Base-by-base conservation (phyloP, 2,329 filamentous ascomycete species). In the Fusarium siculi region DNA sequence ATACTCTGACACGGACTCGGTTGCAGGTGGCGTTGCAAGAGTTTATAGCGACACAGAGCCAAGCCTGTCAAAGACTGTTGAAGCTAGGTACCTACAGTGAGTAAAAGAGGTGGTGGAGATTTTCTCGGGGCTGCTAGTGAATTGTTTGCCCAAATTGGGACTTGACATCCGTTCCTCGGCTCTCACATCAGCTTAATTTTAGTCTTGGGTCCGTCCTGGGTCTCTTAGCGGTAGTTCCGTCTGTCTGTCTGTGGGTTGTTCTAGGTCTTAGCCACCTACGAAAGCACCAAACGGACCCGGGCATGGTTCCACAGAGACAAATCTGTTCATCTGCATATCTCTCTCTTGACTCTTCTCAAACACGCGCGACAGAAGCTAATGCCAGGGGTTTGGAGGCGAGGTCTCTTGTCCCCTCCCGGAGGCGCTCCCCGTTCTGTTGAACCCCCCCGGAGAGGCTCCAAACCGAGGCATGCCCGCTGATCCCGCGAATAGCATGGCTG, bases 401-500 rank as follows among this genome's bases (percentile, higher is more conserved):
- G 55, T 32, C 14, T 25, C 19, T 23, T 40, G 34, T 15, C 30
- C 34, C 57, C 47, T 42, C 28, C 36, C 57, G 57, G 50, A 40
- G 56, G 34, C 47, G 46, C 34, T 62, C 62, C 57, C 63, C 49
- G 63, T 57, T 49, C 44, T 44, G 42, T 67, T 52, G 46, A 47
- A 56, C 42, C 40, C 32, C 32, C 43, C 65, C 21, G 36, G 37
- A n/a, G 16, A 60, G 19, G 49, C 49, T 37, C 70, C 59, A 56
- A 62, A 58, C 69, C 59, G 55, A 70, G 70, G 34, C 57, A 32
- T 32, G 16, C n/a, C 30, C 18, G 55, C 52, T 40, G 37, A 70
- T 70, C 40, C 55, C 43, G 65, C 60, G 54, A 57, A 63, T 63
- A 36, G 56, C 37, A 37, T 70, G 30, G 66, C 53, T 70, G 61